These are phyloP conservation scores for Malus hybrid DNA, from an alignment of 331 rosid genomes.

Conservation along the genomic window DNA sequence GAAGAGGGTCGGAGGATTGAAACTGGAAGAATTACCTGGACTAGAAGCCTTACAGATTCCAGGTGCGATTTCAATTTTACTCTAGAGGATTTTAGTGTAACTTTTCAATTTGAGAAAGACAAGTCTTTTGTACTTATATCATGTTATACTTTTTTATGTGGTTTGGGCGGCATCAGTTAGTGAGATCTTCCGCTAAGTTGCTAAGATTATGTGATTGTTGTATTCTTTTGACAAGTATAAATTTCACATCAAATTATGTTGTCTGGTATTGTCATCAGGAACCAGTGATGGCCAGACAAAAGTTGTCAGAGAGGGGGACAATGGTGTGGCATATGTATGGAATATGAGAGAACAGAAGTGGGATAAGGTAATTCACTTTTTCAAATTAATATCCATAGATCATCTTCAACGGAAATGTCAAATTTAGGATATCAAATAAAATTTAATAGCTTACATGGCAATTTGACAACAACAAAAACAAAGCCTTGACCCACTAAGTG, in stretches of 20 bases:
- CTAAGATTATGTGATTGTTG: not conserved
- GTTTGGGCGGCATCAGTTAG: not conserved
- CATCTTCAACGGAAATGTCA: too few relatives aligned
- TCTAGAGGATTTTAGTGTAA: not conserved
- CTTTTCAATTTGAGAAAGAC: conserved; percentile 8
- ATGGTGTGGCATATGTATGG: conserved; percentile 96
- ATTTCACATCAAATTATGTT: not conserved
- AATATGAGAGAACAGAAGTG: conserved; percentile 69
- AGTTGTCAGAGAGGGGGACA: conserved; percentile 93
- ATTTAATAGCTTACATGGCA: too few relatives aligned
- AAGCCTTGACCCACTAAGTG: too few relatives aligned
- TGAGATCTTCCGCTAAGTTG: not conserved
- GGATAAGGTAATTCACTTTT: conserved; percentile 70
- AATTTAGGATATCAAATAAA: too few relatives aligned
- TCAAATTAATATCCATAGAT: conserved; percentile 1
- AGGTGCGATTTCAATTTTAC: conserved; percentile 36
- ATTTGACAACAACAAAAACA: too few relatives aligned
- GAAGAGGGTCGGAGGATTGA: conserved; percentile 91
- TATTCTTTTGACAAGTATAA: not conserved
- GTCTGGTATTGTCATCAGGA: conserved; percentile 47
- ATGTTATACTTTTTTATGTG: not conserved
- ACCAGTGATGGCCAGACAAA: conserved; percentile 90
- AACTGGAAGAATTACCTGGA: conserved; percentile 84
- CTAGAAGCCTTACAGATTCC: conserved; percentile 83
- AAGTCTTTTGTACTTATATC: not conserved